phyloP scores from a whole-genome alignment of 129 eudicot genomes.

The Silybum marianum region DNA sequence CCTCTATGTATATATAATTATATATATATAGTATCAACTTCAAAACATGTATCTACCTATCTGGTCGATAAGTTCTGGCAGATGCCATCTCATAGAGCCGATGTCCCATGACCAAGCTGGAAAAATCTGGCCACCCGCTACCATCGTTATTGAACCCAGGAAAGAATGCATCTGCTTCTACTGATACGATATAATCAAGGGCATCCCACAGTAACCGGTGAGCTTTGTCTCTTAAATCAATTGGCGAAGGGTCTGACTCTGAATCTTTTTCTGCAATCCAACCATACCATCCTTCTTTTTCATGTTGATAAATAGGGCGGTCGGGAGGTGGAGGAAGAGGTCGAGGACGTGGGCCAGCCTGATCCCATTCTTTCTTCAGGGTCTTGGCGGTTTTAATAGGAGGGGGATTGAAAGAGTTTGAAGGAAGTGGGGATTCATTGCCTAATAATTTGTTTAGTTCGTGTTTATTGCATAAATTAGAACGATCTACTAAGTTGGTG shows the following conservation, averaged over 20 bases:
- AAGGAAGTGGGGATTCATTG: slow-evolving; percentile 57
- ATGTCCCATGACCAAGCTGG: slow-evolving; percentile 95
- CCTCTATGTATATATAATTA: too few relatives aligned
- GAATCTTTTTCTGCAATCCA: slow-evolving; percentile 78
- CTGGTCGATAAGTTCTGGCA: slow-evolving; percentile 82
- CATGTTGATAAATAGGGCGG: slow-evolving; percentile 87
- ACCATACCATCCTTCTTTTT: slow-evolving; percentile 98
- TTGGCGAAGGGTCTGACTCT: slow-evolving; percentile 76
- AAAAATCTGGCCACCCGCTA: slow-evolving; percentile 84
- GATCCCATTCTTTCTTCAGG: slow-evolving; percentile 72
- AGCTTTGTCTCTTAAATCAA: slow-evolving; percentile 72
- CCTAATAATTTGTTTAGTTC: slow-evolving; percentile 69
- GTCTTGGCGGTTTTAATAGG: slow-evolving; percentile 50
- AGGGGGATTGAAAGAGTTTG: slow-evolving; percentile 33
- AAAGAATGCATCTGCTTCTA: slow-evolving; percentile 88
- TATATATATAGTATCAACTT: background rate
- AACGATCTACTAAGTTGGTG: slow-evolving; percentile 86
- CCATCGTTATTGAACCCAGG: slow-evolving; percentile 95
- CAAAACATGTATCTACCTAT: slow-evolving; percentile 52
- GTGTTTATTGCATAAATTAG: slow-evolving; percentile 74
- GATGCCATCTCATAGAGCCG: slow-evolving; percentile 81
- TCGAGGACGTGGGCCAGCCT: slow-evolving; percentile 96
- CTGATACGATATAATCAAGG: slow-evolving; percentile 85
- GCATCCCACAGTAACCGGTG: slow-evolving; percentile 92
- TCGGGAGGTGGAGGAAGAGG: slow-evolving; percentile 99